Base-by-base conservation (phyloP, 352 stramenopile genomes). In the Phytopythium chamaehyphon region DNA sequence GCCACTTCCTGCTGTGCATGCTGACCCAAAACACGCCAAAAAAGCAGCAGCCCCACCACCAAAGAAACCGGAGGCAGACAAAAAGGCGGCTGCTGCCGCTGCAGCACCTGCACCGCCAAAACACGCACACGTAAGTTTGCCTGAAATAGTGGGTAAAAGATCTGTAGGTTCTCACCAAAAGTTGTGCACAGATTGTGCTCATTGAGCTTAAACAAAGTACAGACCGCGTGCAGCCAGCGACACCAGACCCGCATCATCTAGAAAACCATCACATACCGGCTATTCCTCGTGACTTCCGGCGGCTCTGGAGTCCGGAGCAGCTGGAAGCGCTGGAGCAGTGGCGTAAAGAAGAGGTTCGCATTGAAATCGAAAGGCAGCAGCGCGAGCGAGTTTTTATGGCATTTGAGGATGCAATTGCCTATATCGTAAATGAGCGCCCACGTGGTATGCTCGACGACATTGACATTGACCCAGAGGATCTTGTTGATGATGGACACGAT, bases 331-430 rank as follows among this genome's bases (percentile, higher is more conserved):
- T 83, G 1, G 42, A 51, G 11, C 65, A 62, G 14, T 92, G 78
- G 78, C 21, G 44, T 3, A 59, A 59, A 28, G 80, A 92, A 49
- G 76, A 92, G 60, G 57, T 61, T 2, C 66, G 83, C 0, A 78
- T 92, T 10, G 49, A 76, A 16, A 38, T 49, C 1, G 75, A 89
- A 22, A 59, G 67, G 22, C 69, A 90, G 40, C 45, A 70, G 3
- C 65, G 64, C 16, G 76, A 90, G 40, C 55, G 66, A 0, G 61
- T 77, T 16, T 73, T 73, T 40, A 86, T 93, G 76, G 75, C 49
- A 5, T 92, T 88, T 47, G 83, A 92, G 52, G 79, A 92, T 40
- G 70, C 71, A 5, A 86, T 83, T 23, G 76, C 73, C 15, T 83
- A 85, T 43, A 78, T 89, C 35, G 66, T 91, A 21, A 88, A 89